Conservation (phyloP, 768 basidiomycete species). For the Boletus rubropictus region DNA sequence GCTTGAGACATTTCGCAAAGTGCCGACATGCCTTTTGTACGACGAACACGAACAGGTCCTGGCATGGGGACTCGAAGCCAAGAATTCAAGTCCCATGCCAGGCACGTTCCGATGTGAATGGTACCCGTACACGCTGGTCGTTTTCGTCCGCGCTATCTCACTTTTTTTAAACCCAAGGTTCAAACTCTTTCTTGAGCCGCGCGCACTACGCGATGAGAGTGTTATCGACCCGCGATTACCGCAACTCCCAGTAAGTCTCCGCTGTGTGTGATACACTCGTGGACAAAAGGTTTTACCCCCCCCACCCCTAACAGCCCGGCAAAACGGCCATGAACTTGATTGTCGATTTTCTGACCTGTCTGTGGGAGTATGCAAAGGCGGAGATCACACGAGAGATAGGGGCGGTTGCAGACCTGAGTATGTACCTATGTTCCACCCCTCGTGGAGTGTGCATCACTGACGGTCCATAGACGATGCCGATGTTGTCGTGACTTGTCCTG, state of each 20-base stretch:
- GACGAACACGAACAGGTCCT: constrained; percentile 66
- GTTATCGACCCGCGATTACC: constrained; percentile 75
- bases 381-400: constrained; percentile 86
- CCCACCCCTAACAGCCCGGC: constrained; percentile 45
- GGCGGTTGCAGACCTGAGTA: constrained; percentile 79
- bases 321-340: constrained; percentile 77
- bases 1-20: constrained; percentile 81
- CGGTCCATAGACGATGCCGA: constrained; percentile 62
- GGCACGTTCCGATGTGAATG: constrained; percentile 59
- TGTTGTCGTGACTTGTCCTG: constrained; percentile 83
- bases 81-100: constrained; percentile 64
- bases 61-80: constrained; percentile 86
- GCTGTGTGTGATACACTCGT: neutral
- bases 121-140: constrained; percentile 24
- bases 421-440: constrained; percentile 21
- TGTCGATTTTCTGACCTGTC: constrained; percentile 72
- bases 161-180: constrained; percentile 47
- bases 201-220: constrained; percentile 66
- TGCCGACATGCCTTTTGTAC: constrained; percentile 80
- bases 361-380: constrained; percentile 85
- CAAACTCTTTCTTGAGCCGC: constrained; percentile 83
- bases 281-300: neutral
- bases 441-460: neutral
- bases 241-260: constrained; percentile 58
- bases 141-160: neutral